A percentile compares a stretch with the other conserved stretches of the same genome.
Evolutionary conservation across 805 yeast species (phyloP).

Genomic region (Hanseniaspora lachancei): DNA sequence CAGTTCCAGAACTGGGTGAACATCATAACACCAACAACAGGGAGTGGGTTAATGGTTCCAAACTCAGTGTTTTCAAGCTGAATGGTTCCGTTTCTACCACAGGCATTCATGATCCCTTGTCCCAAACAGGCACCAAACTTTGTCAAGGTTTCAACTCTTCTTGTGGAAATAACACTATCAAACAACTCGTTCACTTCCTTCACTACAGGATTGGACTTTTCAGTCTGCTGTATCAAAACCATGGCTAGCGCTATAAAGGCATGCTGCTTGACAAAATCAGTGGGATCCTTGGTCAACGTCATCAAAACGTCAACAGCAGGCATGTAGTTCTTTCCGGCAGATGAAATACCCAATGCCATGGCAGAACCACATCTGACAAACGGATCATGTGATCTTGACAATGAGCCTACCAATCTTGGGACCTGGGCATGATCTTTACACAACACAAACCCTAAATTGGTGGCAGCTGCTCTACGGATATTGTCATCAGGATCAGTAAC

Average conservation of each 20-base stretch:
- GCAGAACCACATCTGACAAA: conserved; percentile 98
- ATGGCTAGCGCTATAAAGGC: conserved; percentile 84
- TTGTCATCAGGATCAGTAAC: conserved; percentile 94
- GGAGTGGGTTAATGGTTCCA: conserved; percentile 77
- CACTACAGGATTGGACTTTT: conserved; percentile 67
- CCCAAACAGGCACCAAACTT: conserved; percentile 95
- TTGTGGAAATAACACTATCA: conserved; percentile 64
- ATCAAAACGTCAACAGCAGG: conserved; percentile 86
- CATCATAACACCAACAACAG: conserved; percentile 80
- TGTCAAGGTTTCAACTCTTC: conserved; percentile 92
- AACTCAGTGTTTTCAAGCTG: conserved; percentile 78
- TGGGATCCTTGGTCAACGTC: conserved; percentile 85
- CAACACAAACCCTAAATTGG: conserved; percentile 78
- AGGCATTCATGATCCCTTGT: conserved; percentile 96
- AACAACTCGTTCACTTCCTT: conserved; percentile 60
- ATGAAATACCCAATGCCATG: conserved; percentile 88
- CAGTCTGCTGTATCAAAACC: conserved; percentile 82
- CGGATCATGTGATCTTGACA: conserved; percentile 91
- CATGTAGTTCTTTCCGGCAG: conserved; percentile 85
- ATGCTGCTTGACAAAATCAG: conserved; percentile 96
- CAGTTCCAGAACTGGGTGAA: conserved; percentile 96
- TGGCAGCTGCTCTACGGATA: conserved; percentile 92
- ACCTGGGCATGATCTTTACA: conserved; percentile 84
- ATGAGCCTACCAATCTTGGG: conserved; percentile 85
- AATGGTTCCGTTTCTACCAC: conserved; percentile 95